Base-by-base conservation (phyloP, 345 rosid genomes). In the Arabidopsis arenosa region DNA sequence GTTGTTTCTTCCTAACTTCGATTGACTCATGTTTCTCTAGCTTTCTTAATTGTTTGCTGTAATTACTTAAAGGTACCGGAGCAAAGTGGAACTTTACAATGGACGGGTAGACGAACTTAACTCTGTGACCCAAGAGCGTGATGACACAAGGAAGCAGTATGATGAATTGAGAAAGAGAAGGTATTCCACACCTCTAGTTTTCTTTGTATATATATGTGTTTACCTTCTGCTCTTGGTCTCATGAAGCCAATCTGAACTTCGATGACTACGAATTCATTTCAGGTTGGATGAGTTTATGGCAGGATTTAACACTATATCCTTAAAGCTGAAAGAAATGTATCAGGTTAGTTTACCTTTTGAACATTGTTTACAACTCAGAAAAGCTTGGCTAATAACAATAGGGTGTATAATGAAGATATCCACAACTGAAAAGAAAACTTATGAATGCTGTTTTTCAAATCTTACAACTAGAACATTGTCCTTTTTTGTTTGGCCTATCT, bases 261-360 rank as follows among this genome's bases (percentile, higher is more conserved):
- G 52, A 63, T 23, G 30, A 30, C 72, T 79, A 10, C 56, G n/a
- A 60, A 55, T 63, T 78, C 68, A 39, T 77, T 73, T 59, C 84
- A 92, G 97, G 88, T 84, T 95, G 85, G 98, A 93, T 76, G 99
- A 90, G 80, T 92, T 95, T 86, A 93, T 95, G 99, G 96, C 91
- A 36, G 97, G 98, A 66, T 93, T 95, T 64, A 95, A 92, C 81
- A 75, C 92, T 55, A 93, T 93, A 81, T 95, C 99, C 26, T 69
- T 95, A 82, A 93, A 95, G 86, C 78, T 95, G 52, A 95, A 93
- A 82, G 99, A 95, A 84, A 93, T 95, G 99, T 95, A 95, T 86
- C 99, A 95, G 99, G 99, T 95, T 67, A 52, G 83, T 73, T 44
- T 36, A 23, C 13, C 48, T 41, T 62, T 41, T 48, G 53, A 32